Evolutionary conservation across 1,284 basidiomycete genomes (phyloP).

Genomic region (Ustilago cynodontis): DNA sequence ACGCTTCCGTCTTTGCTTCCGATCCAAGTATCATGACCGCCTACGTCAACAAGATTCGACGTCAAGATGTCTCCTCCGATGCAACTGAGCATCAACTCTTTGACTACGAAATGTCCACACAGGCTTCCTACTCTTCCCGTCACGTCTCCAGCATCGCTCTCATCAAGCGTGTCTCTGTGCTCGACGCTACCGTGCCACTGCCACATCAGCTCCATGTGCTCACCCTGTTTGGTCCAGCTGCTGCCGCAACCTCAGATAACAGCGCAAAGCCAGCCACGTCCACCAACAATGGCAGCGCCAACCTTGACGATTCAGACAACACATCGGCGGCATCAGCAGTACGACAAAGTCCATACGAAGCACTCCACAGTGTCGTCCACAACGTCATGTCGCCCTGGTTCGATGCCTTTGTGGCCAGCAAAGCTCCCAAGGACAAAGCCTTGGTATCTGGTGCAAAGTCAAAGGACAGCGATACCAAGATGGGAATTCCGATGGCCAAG

Average conservation of each 20-base stretch:
- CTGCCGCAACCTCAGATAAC: conserved; percentile 63
- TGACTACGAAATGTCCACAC: conserved; percentile 78
- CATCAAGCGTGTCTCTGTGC: conserved; percentile 87
- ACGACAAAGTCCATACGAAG: conserved; percentile 81
- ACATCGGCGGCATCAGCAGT: conserved; percentile 37
- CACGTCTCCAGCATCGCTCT: conserved; percentile 89
- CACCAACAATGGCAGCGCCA: conserved; percentile 8
- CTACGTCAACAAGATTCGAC: conserved; percentile 62
- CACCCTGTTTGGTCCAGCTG: conserved; percentile 89
- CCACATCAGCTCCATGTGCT: conserved; percentile 90
- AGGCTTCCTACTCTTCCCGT: conserved; percentile 83
- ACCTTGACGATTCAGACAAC: conserved; percentile 25
- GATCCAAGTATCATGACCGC: conserved; percentile 55
- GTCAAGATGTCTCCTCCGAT: conserved; percentile 37
- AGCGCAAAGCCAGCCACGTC: background rate
- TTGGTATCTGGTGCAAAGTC: conserved; percentile 45
- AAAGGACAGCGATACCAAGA: conserved; percentile 75
- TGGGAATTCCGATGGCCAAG: conserved; percentile 98
- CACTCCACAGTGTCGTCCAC: conserved; percentile 94
- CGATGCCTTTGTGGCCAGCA: conserved; percentile 85
- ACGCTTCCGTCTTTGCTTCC: conserved; percentile 46
- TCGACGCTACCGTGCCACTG: conserved; percentile 83
- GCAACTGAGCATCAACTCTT: conserved; percentile 38
- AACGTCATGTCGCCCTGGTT: conserved; percentile 98
- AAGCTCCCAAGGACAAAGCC: conserved; percentile 57